Base-by-base conservation (phyloP, 768 basidiomycete genomes). In the Gymnopilus dilepis region DNA sequence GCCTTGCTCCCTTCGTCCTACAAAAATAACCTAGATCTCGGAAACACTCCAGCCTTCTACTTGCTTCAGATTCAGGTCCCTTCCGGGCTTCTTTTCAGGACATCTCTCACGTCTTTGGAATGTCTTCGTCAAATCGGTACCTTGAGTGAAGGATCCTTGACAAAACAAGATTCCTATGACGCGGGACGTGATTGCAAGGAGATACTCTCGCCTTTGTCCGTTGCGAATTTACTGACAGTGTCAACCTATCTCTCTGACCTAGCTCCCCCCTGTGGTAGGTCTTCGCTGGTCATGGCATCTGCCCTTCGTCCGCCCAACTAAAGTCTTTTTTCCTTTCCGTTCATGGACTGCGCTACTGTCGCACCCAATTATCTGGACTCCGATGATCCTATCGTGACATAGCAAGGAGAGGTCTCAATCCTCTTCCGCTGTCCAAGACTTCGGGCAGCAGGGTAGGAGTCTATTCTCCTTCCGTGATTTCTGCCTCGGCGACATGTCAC, bases 41-140 rank as follows among this genome's bases (percentile, higher is more conserved):
- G 63, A 53, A 56, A 57, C 58, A 43, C 63, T 66, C 42, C 55
- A 62, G 57, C 22, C 58, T 26, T 53, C 56, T 52, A 59, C 52
- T 58, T 58, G 30, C 40, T 48, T 56, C 38, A 28, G 50, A 41
- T 52, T 51, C 58, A 50, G 26, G 15, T 31, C 19, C 26, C 28
- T 30, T 56, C 54, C 59, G 48, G 24, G 50, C 62, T 67, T 65
- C 64, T 63, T 50, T 59, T 45, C 62, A 58, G 58, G 56, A 50
- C 65, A 53, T 60, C 62, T 64, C 62, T 63, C 62, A 61, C 63
- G 57, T 63, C 59, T 57, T 52, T 60, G 48, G 41, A 59, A 53
- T 26, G 31, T 47, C 67, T 68, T 66, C 67, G 64, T 60, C 43
- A 63, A 37, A 68, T 68, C 60, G 65, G 67, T 68, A 61, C 67